Conservation (phyloP, 129 eudicot genomes). For the Saussurea involucrata region DNA sequence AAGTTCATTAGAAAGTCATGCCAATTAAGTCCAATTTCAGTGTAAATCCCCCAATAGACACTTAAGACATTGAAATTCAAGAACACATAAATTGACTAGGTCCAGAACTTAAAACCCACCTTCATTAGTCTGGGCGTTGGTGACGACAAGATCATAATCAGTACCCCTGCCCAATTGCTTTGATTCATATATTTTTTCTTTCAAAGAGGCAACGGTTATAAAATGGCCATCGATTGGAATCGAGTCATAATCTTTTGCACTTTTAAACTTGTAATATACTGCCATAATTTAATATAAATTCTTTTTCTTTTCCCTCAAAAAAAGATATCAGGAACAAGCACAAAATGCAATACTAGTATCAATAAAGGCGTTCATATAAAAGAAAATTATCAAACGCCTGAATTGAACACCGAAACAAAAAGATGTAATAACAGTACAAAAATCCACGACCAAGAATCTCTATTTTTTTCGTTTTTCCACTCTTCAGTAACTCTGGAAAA, state of each 20-base stretch:
- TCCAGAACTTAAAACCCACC: slow-evolving; percentile 53
- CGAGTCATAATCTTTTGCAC: slow-evolving; percentile 96
- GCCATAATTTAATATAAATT: slow-evolving; percentile 51
- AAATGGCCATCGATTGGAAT: slow-evolving; percentile 86
- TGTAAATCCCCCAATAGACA: neutral
- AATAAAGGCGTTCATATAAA: slow-evolving; percentile 43
- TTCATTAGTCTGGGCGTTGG: slow-evolving; percentile 96
- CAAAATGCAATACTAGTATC: slow-evolving; percentile 31
- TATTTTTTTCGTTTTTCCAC: slow-evolving; percentile 22
- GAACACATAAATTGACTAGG: neutral
- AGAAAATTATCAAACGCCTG: slow-evolving; percentile 39
- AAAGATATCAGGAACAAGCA: slow-evolving; percentile 44
- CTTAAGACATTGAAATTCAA: neutral
- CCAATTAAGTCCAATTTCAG: neutral
- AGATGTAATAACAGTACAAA: slow-evolving; percentile 32
- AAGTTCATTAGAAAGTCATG: slow-evolving; percentile 4
- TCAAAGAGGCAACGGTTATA: slow-evolving; percentile 74
- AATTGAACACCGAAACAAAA: slow-evolving; percentile 42
- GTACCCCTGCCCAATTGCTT: slow-evolving; percentile 98
- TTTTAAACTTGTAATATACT: slow-evolving; percentile 92
- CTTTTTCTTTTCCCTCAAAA: slow-evolving; percentile 32
- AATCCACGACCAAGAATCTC: slow-evolving; percentile 22
- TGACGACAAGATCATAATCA: slow-evolving; percentile 86
- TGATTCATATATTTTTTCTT: slow-evolving; percentile 80
- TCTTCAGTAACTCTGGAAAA: slow-evolving; percentile 30